Conservation (phyloP, 768 basidiomycete genomes). For the Mycena vitilis region DNA sequence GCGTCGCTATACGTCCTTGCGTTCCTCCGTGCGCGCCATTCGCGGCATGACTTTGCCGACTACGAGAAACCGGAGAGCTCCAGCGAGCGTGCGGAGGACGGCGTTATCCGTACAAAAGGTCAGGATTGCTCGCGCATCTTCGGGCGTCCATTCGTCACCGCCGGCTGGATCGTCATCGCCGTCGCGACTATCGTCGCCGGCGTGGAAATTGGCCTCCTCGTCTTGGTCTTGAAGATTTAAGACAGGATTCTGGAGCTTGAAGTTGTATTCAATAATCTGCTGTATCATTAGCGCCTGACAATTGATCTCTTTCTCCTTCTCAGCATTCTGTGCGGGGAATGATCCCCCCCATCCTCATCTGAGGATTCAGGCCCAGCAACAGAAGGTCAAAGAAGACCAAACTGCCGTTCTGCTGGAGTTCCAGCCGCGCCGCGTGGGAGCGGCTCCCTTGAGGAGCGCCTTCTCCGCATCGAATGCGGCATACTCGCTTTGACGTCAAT, state of each 20-base stretch:
- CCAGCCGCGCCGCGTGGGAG: conserved; percentile 29
- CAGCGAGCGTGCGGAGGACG: conserved; percentile 1
- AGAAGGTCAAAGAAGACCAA: background rate
- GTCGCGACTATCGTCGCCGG: conserved; percentile 70
- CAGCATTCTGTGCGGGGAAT: too few species aligned
- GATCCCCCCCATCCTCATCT: too few species aligned
- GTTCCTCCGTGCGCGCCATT: conserved; percentile 71
- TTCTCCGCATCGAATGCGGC: conserved; percentile 36
- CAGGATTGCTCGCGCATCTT: conserved; percentile 72
- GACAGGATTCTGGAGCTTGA: background rate
- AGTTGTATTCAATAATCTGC: background rate
- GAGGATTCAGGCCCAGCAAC: too few species aligned
- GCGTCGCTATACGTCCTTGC: conserved; percentile 67
- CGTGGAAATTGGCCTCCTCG: conserved; percentile 74
- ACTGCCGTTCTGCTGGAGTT: conserved; percentile 21
- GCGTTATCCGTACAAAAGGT: conserved; percentile 66
- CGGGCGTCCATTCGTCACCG: conserved; percentile 83
- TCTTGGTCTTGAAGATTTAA: conserved; percentile 63
- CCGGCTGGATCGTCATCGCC: conserved; percentile 78
- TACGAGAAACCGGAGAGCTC: conserved; percentile 47
- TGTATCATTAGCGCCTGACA: background rate
- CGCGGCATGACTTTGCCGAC: conserved; percentile 84
- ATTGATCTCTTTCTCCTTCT: background rate
- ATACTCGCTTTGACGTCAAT: background rate
- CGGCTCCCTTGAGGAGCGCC: conserved; percentile 36